phyloP scores from a whole-genome alignment of 1,284 basidiomycete genomes.

The Baeospora myosura region DNA sequence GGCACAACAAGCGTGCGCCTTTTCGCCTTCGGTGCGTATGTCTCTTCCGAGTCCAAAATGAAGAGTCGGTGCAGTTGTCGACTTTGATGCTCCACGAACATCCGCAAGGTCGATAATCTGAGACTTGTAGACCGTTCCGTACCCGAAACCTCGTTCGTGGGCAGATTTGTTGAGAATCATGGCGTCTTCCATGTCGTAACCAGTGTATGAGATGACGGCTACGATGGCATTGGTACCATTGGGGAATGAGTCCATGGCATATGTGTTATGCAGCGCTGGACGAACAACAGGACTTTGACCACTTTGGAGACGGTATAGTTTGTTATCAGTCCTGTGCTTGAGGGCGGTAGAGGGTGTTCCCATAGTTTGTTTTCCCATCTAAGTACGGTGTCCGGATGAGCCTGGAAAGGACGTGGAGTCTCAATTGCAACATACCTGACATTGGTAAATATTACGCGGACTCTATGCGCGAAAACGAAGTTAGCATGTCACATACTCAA shows the following conservation, averaged over 20 bases:
- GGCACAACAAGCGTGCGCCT: constrained; percentile 46
- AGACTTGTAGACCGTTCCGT: constrained; percentile 96
- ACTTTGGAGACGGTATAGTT: constrained; percentile 92
- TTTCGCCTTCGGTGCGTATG: constrained; percentile 53
- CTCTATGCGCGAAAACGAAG: constrained; percentile 37
- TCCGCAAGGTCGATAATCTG: constrained; percentile 90
- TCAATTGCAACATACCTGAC: constrained; percentile 47
- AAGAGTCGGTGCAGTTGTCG: constrained; percentile 46
- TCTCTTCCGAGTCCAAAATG: constrained; percentile 88
- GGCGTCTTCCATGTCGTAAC: constrained; percentile 99
- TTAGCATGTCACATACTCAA: neutral
- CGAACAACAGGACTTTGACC: constrained; percentile 95
- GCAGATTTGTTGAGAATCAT: constrained; percentile 99
- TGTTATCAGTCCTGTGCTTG: constrained; percentile 94
- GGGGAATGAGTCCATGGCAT: constrained; percentile 98
- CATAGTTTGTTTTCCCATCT: constrained; percentile 99
- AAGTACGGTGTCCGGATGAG: constrained; percentile 7
- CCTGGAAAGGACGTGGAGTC: constrained; percentile 1
- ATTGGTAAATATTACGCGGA: constrained; percentile 84
- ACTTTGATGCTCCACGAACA: constrained; percentile 57
- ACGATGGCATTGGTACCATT: constrained; percentile 98
- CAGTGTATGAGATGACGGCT: constrained; percentile 99
- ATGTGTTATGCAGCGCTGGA: constrained; percentile 88
- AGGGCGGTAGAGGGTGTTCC: constrained; percentile 93
- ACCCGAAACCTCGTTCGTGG: constrained; percentile 95